Percentiles rank a stretch among this genome's conserved stretches.
These are phyloP conservation scores for Periconia sp. DNA, from an alignment of 2,329 filamentous ascomycete species.

Conservation along the genomic window DNA sequence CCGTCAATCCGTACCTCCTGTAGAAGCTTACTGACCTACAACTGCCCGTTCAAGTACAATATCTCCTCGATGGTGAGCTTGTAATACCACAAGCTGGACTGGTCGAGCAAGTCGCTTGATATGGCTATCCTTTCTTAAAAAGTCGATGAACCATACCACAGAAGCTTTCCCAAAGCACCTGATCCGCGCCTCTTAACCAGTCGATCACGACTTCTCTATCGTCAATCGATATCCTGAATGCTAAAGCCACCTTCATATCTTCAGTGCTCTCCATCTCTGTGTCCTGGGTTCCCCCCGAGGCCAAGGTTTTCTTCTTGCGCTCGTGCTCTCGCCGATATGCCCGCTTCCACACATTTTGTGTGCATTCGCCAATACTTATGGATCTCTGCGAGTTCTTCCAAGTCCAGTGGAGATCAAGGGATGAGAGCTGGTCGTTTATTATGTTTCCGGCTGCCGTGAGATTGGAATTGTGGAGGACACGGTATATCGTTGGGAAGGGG, in stretches of 20 bases:
- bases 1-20: too few relatives aligned
- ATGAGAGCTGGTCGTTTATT: conserved; percentile 57
- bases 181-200: conserved; percentile 79
- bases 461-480: conserved; percentile 34
- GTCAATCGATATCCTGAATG: conserved; percentile 47
- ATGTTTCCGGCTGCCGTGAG: conserved; percentile 35
- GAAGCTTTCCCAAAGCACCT: conserved; percentile 83
- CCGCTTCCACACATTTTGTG: conserved; percentile 79
- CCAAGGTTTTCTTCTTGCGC: conserved; percentile 26
- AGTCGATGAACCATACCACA: conserved; percentile 64
- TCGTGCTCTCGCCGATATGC: conserved; percentile 69
- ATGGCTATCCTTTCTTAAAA: conserved; percentile 29
- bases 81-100: too few relatives aligned
- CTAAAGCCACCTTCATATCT: conserved; percentile 41
- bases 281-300: neutral
- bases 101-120: too few relatives aligned
- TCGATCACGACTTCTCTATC: conserved; percentile 56
- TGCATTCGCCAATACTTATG: conserved; percentile 67
- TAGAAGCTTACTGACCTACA: too few relatives aligned
- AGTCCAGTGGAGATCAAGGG: conserved; percentile 68
- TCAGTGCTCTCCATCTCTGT: conserved; percentile 37
- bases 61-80: too few relatives aligned
- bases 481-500: conserved; percentile 59
- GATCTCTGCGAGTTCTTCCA: conserved; percentile 64
- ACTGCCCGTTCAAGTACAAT: too few relatives aligned